Evolutionary conservation across 2,329 filamentous ascomycete species (phyloP), one percentile per base, ranked within the genome.

Genomic region (Capronia americana): DNA sequence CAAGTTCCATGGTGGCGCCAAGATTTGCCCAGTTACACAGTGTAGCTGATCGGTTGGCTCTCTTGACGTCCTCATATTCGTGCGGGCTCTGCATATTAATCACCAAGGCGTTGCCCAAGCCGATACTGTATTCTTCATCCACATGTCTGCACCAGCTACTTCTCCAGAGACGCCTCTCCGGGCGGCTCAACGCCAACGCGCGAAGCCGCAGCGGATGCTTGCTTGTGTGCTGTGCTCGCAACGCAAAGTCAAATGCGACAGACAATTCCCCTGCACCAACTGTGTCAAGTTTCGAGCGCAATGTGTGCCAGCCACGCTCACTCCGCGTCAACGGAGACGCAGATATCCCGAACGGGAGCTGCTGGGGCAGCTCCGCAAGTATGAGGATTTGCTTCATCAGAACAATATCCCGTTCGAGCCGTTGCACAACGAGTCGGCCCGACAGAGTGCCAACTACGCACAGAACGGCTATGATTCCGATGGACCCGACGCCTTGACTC

Each of bases 271-370:
- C 26, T 62, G 59, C 50, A 28, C 59, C 5, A 62, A 62, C n/a
- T 62, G 59, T 24, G 24, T 46, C 32, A 62, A 28, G 86, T 94
- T 60, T 85, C 79, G 82, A 24, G 84, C 84, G 34, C 85, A 90
- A 70, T 92, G 75, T 69, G 72, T 83, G 3, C 79, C 81, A 3
- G 77, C 79, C 0, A 73, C 76, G 4, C 73, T 76, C 78, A 85
- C 69, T 79, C 86, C 73, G 79, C 87, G 71, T 77, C 87, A 74
- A 80, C 88, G 75, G 81, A 87, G 73, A 78, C 88, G 74, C 76
- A 86, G 87, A 61, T 87, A 91, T 54, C 86, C 89, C 24, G 90
- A 93, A 77, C 86, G 86, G 73, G 89, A 91, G 64, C 80, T 93
- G 48, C 80, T 92, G 60, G 87, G 90, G 6, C 86, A 88, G n/a